Evolutionary conservation across 2,329 filamentous ascomycete genomes (phyloP), one percentile per base, ranked within the genome.

Genomic region (Pestalotiopsis sp.): DNA sequence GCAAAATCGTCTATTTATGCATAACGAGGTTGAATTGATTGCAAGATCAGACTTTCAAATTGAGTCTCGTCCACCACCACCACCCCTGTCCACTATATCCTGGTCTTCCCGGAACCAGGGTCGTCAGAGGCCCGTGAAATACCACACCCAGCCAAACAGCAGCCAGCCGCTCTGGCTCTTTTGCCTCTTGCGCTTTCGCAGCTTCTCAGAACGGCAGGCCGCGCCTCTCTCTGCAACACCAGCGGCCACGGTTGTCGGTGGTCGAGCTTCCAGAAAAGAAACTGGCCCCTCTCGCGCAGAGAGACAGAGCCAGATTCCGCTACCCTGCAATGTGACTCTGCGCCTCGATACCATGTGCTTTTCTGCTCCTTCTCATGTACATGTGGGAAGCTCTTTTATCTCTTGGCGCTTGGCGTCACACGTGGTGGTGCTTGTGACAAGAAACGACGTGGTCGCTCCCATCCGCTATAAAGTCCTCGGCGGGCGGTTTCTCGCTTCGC

Each of bases 201-300:
- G 56, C 65, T 67, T 59, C 65, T 67, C 56, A 67, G 52, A 67
- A 67, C 36, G 65, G 65, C 36, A 67, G 65, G 65, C 45, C 38
- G 45, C 25, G 39, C 23, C 20, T 57, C 36, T 39, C 36, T 64
- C 56, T 60, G 52, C 65, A 59, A 39, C 52, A 36, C 38, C 31
- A 58, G 31, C 25, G 52, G 17, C 65, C 56, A 25, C n/a, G 36
- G 11, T 41, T 23, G 45, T 52, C 45, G 38, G 17, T 62, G 31
- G n/a, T 20, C 52, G 56, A 60, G 31, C 41, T 60, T 67, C 65
- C 65, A 67, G 52, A 56, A 67, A 60, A 62, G 39, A 59, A 45
- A n/a, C 12, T 38, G 27, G 45, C 45, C 20, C 20, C 45, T 52
- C 14, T n/a, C 4, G 41, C 41, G 39, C 41, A 49, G 41, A 17